These are phyloP conservation scores for Endothia cerciana DNA, from an alignment of 2,329 filamentous ascomycete genomes.

Conservation along the genomic window DNA sequence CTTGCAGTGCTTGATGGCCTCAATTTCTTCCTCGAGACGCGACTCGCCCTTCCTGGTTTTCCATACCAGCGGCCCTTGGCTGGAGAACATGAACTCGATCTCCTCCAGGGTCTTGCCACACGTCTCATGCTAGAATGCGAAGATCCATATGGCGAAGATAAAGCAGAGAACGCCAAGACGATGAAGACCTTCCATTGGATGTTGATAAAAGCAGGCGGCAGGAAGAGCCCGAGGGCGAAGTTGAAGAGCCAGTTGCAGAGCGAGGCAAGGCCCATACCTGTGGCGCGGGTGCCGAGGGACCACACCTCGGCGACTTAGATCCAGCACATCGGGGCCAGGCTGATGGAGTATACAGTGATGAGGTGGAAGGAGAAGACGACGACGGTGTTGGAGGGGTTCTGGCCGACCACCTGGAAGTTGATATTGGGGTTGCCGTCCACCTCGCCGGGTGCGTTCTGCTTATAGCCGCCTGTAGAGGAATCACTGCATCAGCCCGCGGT, in stretches of 20 bases:
- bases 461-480: no score
- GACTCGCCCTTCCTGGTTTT: conserved; percentile 41
- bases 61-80: conserved; percentile 42
- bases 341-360: conserved; percentile 66
- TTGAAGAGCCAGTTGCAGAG: conserved; percentile 53
- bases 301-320: conserved; percentile 69
- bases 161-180: conserved; percentile 44
- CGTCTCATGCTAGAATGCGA: conserved; percentile 44
- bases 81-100: conserved; percentile 42
- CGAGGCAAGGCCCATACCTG: conserved; percentile 41
- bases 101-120: conserved; percentile 43
- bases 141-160: conserved; percentile 40
- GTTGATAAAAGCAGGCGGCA: conserved; percentile 59
- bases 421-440: conserved; percentile 19
- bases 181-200: conserved; percentile 57
- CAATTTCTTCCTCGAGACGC: conserved; percentile 35
- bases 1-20: conserved; percentile 16
- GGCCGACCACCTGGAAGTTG: neutral
- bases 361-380: conserved; percentile 67
- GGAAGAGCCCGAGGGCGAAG: conserved; percentile 57
- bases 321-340: conserved; percentile 66
- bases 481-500: no score
- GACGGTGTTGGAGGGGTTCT: conserved; percentile 9
- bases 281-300: conserved; percentile 63
- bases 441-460: conserved; percentile 3